Percentiles rank a stretch among this genome's conserved stretches.
Conservation (phyloP, 768 basidiomycete species). For the Naganishia vaughanmartiniae region DNA sequence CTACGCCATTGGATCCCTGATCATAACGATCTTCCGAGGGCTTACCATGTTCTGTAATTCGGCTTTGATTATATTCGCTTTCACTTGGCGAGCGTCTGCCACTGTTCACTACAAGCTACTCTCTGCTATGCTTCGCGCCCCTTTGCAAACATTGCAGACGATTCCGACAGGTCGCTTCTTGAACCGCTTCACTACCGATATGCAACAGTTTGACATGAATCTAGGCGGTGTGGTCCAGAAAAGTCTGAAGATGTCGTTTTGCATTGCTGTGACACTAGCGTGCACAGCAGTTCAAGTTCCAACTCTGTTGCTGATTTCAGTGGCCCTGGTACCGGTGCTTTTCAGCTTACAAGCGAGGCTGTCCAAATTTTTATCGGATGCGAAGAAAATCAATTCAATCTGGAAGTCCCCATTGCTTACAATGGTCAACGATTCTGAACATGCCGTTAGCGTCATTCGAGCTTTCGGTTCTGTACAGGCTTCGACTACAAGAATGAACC, state of each 20-base stretch:
- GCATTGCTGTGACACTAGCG: constrained; percentile 43
- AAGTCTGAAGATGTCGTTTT: constrained; percentile 42
- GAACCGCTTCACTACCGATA: constrained; percentile 45
- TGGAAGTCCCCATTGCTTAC: constrained; percentile 56
- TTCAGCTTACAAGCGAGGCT: constrained; percentile 38
- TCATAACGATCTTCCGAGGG: neutral
- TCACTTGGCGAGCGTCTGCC: constrained; percentile 17
- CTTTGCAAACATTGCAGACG: constrained; percentile 11
- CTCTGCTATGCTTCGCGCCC: neutral
- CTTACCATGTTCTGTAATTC: neutral
- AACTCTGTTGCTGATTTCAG: constrained; percentile 46
- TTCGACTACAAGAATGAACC: constrained; percentile 56
- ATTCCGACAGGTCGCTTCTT: constrained; percentile 34
- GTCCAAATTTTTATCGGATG: constrained; percentile 55
- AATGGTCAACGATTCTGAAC: constrained; percentile 62
- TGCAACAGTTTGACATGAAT: constrained; percentile 37
- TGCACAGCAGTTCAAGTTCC: constrained; percentile 32
- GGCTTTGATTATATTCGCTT: constrained; percentile 11
- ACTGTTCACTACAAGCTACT: constrained; percentile 31
- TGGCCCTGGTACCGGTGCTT: constrained; percentile 49
- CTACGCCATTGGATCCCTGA: neutral
- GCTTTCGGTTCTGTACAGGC: constrained; percentile 64
- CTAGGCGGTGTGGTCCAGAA: constrained; percentile 39
- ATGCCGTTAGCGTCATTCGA: constrained; percentile 61
- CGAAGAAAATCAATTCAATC: constrained; percentile 31